Evolutionary conservation across 2,329 filamentous ascomycete species (phyloP), one percentile per base, ranked within the genome.

Genomic region (Neonectria coccinea): DNA sequence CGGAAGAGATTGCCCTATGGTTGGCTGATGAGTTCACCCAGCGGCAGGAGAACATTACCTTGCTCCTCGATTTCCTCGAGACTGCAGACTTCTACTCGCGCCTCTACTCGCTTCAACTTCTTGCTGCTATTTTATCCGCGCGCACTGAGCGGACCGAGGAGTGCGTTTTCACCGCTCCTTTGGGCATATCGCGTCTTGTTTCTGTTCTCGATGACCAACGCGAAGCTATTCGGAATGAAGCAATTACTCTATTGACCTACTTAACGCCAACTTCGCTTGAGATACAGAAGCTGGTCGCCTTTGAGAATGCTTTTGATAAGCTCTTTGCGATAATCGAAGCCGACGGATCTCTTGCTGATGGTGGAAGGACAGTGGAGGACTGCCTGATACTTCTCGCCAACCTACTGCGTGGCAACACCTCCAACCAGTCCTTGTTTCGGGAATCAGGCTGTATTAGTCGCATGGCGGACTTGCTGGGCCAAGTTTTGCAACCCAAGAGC

Each of bases 11-110:
- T 73, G 92, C 92, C 18, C 84, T 98, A 29, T 99, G 96, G 94
- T 85, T 99, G 64, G 96, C 96, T 58, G 96, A 99, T 80, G 95
- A 98, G 79, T 99, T 99, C 78, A 97, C 96, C 36, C 94, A 97
- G 84, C 90, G 93, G 67, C 94, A 97, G 87, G 95, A 98, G 81
- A 98, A 99, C 78, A 95, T 97, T 66, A 95, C 93, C 2, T 84
- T 96, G 16, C 87, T 99, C 25, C 88, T 99, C 65, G 92, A 96
- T 76, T 92, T 99, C 60, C 86, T 99, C 69, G 95, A 97, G 70
- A 89, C 91, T 14, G 85, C 85, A 70, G 94, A 97, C 74, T 97
- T 97, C 75, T 97, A 97, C 79, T 92, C 93, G 22, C 91, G 95
- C 25, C 86, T 98, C 1, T 98, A 98, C 80, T 92, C 93, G 5